Evolutionary conservation across 257 asterid species (phyloP).

Genomic region (Thymus quinquecostatus): DNA sequence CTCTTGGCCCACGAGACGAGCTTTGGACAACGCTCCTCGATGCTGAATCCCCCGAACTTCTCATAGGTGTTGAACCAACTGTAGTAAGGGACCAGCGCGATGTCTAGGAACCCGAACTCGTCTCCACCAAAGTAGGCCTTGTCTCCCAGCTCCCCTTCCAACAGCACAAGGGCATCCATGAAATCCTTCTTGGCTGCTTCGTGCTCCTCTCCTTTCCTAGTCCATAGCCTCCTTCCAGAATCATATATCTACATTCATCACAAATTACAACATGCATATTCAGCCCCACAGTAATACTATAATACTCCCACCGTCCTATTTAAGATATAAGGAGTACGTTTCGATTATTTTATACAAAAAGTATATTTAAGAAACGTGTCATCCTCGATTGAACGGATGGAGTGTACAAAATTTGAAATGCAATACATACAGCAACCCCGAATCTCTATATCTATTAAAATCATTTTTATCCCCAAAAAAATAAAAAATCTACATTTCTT

Average conservation of each 20-base stretch:
- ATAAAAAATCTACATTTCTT: background rate
- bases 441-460: background rate
- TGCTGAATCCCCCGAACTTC: conserved; percentile 46
- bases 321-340: too few relatives aligned
- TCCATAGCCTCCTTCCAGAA: conserved; percentile 52
- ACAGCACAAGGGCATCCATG: conserved; percentile 43
- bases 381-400: too few relatives aligned
- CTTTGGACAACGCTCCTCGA: conserved; percentile 51
- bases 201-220: conserved; percentile 47
- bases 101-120: conserved; percentile 54
- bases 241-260: conserved; percentile 27
- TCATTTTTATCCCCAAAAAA: background rate
- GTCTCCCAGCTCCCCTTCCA: conserved; percentile 56
- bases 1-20: conserved; percentile 60
- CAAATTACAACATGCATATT: background rate
- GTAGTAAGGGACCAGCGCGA: conserved; percentile 48
- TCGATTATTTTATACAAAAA: too few relatives aligned
- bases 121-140: conserved; percentile 59
- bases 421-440: background rate
- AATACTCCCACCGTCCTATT: too few relatives aligned
- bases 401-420: background rate
- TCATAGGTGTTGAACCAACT: conserved; percentile 64
- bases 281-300: too few relatives aligned
- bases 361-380: too few relatives aligned
- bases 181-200: conserved; percentile 59